Conservation (phyloP, 2,329 filamentous ascomycete genomes). For the Fusarium begoniae region DNA sequence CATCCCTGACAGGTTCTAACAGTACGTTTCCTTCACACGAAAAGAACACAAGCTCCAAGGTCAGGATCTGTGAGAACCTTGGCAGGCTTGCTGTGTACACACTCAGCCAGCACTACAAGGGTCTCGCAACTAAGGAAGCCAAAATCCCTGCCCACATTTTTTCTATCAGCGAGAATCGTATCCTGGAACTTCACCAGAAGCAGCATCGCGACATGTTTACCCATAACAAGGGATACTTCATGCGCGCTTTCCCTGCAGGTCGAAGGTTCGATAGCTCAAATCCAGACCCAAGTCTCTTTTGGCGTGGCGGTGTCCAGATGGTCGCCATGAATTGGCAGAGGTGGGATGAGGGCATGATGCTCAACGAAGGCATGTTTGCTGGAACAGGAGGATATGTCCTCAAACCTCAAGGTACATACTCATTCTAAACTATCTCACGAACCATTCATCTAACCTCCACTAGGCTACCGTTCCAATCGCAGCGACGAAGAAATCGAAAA, state of each 20-base stretch:
- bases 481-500: conserved; percentile 36
- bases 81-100: conserved; percentile 86
- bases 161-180: conserved; percentile 86
- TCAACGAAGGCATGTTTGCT: conserved; percentile 98
- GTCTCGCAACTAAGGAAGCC: conserved; percentile 71
- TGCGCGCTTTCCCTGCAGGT: conserved; percentile 89
- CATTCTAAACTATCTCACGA: too few relatives aligned
- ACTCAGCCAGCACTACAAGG: conserved; percentile 81
- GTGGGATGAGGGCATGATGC: conserved; percentile 90
- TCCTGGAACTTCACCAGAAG: conserved; percentile 66
- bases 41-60: conserved; percentile 61
- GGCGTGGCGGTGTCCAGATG: conserved; percentile 97
- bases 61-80: conserved; percentile 73
- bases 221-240: conserved; percentile 88
- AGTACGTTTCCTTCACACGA: conserved; percentile 25
- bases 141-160: conserved; percentile 77
- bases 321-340: conserved; percentile 97
- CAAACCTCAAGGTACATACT: conserved; percentile 73
- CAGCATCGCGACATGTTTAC: conserved; percentile 79
- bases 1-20: conserved; percentile 20
- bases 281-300: conserved; percentile 89
- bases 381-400: conserved; percentile 86
- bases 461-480: conserved; percentile 47
- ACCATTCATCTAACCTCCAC: not conserved
- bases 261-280: conserved; percentile 88